phyloP scores from a whole-genome alignment of 306 rosid genomes.

The Oemleria cerasiformis region DNA sequence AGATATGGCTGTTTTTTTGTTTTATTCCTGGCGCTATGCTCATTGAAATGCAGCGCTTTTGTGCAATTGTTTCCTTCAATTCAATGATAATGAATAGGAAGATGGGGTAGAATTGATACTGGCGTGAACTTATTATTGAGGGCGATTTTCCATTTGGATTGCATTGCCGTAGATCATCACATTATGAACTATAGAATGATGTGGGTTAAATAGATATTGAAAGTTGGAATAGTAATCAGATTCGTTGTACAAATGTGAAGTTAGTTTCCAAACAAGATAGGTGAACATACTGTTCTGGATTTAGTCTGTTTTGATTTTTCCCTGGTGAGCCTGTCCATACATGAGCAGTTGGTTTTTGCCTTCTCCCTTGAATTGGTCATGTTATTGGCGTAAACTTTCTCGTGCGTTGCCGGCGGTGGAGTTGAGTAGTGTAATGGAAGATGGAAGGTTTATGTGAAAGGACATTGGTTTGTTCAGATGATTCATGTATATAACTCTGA shows the following conservation, averaged over 20 bases:
- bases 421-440: constrained; percentile 21
- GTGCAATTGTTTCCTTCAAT: constrained; percentile 15
- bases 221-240: constrained; percentile 10
- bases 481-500: constrained; percentile 23
- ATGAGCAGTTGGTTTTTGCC: background rate
- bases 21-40: constrained; percentile 26
- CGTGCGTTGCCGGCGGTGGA: constrained; percentile 7
- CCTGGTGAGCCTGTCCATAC: constrained; percentile 12
- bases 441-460: background rate
- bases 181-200: constrained; percentile 3
- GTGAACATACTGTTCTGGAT: constrained; percentile 4
- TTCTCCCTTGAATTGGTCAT: constrained; percentile 5
- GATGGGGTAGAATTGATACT: constrained; percentile 8
- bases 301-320: background rate
- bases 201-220: background rate
- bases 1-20: constrained; percentile 21
- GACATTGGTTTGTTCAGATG: constrained; percentile 20
- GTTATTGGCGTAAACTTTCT: constrained; percentile 13
- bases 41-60: constrained; percentile 11
- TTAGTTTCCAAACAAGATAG: background rate
- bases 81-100: constrained; percentile 5
- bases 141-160: constrained; percentile 7
- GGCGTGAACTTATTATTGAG: constrained; percentile 13
- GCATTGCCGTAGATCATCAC: background rate
- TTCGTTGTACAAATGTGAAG: background rate